phyloP scores from a whole-genome alignment of 2,329 filamentous ascomycete genomes.

The Xylariales sp. region DNA sequence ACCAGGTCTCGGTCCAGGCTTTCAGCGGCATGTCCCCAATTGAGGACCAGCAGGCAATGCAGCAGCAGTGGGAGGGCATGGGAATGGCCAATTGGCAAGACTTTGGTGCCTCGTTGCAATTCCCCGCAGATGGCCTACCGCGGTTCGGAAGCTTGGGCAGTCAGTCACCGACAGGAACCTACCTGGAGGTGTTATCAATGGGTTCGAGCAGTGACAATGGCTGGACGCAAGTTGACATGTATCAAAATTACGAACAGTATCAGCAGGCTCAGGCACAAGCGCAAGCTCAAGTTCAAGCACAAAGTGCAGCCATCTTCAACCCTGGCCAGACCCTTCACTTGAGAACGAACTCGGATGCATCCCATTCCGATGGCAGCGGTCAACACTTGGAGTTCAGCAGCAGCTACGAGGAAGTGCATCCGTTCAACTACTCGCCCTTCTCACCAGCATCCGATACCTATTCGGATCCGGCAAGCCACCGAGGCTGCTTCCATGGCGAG shows the following conservation, averaged over 20 bases:
- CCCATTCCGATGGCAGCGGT: conserved; percentile 61
- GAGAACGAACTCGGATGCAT: conserved; percentile 81
- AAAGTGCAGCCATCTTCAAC: conserved; percentile 75
- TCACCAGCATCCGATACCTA: conserved; percentile 78
- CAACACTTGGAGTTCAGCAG: conserved; percentile 61
- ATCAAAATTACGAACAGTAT: conserved; percentile 66
- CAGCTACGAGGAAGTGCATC: conserved; percentile 73
- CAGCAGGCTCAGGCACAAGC: conserved; percentile 38
- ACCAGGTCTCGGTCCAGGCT: conserved; percentile 49
- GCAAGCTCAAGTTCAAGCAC: conserved; percentile 37
- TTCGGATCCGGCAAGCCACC: conserved; percentile 55
- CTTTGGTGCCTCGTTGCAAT: conserved; percentile 60
- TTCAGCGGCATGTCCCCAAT: conserved; percentile 56
- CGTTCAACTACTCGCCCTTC: conserved; percentile 71
- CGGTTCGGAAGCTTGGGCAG: conserved; percentile 44
- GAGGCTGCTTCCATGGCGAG: conserved; percentile 58
- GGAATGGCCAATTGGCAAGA: conserved; percentile 76
- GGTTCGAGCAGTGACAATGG: conserved; percentile 80
- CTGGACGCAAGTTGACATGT: conserved; percentile 77
- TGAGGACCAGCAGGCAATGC: conserved; percentile 53
- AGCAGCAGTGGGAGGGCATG: conserved; percentile 48
- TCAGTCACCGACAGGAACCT: conserved; percentile 73
- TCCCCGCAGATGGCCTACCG: conserved; percentile 36
- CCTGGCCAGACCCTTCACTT: conserved; percentile 86
- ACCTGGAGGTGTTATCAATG: conserved; percentile 81